Percentiles rank a stretch among this genome's conserved stretches.
phyloP scores from a whole-genome alignment of 768 basidiomycete genomes.

The Russula vinacea region DNA sequence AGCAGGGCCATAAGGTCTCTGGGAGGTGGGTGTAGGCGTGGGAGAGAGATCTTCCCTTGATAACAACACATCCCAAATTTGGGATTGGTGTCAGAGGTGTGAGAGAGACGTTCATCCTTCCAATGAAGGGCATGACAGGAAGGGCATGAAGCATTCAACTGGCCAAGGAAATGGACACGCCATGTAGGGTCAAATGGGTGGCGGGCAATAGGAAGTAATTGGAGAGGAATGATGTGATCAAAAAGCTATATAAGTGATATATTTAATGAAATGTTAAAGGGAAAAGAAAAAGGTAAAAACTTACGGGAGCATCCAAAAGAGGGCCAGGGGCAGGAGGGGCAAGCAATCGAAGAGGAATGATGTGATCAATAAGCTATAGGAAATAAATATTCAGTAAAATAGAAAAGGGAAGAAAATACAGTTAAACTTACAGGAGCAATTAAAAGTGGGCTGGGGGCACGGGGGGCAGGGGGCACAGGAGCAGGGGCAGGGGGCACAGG shows the following conservation, averaged over 20 bases:
- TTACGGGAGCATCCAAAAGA: too few relatives aligned
- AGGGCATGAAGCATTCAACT: neutral
- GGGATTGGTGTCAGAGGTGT: neutral
- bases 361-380: too few relatives aligned
- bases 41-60: neutral
- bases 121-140: slow-evolving; percentile 8
- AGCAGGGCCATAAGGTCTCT: neutral
- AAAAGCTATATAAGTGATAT: neutral
- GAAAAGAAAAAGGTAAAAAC: too few relatives aligned
- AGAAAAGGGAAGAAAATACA: too few relatives aligned
- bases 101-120: neutral
- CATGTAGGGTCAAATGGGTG: neutral
- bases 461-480: too few relatives aligned
- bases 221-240: neutral
- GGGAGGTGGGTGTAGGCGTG: neutral
- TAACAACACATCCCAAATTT: slow-evolving; percentile 11
- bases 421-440: too few relatives aligned
- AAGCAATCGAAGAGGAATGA: too few relatives aligned
- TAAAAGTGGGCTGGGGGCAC: too few relatives aligned
- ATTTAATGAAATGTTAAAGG: too few relatives aligned
- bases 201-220: neutral
- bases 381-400: too few relatives aligned
- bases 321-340: too few relatives aligned
- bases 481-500: too few relatives aligned
- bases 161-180: neutral